Evolutionary conservation across 352 stramenopile genomes (phyloP), one percentile per base, ranked within the genome.

Genomic region (Phytophthora aleatoria): DNA sequence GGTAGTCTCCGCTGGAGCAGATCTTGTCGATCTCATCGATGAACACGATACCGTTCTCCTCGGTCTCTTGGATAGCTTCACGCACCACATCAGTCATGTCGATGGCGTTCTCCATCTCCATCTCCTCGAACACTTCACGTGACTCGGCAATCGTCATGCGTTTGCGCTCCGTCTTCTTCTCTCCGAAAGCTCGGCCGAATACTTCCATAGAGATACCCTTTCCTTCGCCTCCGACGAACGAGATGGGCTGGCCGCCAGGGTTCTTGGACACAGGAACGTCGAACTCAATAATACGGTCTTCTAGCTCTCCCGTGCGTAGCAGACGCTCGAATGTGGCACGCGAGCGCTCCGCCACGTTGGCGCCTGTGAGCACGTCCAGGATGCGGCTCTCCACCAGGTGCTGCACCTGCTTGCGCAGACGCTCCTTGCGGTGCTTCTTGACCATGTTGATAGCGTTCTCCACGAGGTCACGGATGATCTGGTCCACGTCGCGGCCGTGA

Each of bases 1-100:
- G 81, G 71, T 95, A 98, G 71, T 99, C 96, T 60, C 92, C 94
- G 30, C 88, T 95, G 41, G 96, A 98, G 71, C 97, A 99, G 64
- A 99, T 99, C 81, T 99, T 99, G 77, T 99, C 98, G 64, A 99
- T 99, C 73, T 99, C 98, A 78, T 99, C 98, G 64, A 99, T 99
- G 73, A 99, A 99, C 31, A 99, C 98, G 69, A 99, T 99, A 12
- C 98, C 98, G 58, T 97, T 98, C 81, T 99, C 95, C 73, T 99
- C 97, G 5, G 98, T 98, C 67, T 96, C 84, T n/a, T 74, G 73
- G 42, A 96, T 92, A 10, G 87, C 85, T 48, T 96, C 85, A 33
- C 84, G 83, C 64, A 95, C 77, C 5, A 97, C 88, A 51, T 97
- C 89, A 50, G 78, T 85, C 83, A 94, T 97, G 69, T 96, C 90